Conservation (phyloP, 2,329 filamentous ascomycete genomes). For the Epichloe sibirici region DNA sequence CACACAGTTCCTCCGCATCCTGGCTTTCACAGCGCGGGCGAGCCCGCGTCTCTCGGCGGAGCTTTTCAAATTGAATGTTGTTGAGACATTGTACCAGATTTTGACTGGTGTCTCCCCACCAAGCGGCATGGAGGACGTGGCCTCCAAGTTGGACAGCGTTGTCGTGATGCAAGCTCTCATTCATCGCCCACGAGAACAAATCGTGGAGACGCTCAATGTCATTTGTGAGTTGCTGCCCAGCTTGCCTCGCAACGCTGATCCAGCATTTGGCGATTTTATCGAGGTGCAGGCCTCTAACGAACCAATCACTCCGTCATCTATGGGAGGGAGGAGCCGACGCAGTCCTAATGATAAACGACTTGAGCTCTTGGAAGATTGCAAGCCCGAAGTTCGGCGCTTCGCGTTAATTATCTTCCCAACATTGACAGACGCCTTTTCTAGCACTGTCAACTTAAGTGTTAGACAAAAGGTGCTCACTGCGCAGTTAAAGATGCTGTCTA, state of each 20-base stretch:
- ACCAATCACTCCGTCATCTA: conserved; percentile 26
- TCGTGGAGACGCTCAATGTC: conserved; percentile 93
- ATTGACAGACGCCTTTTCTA: conserved; percentile 91
- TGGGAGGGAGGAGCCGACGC: conserved; percentile 15
- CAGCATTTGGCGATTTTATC: conserved; percentile 30
- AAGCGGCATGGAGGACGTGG: conserved; percentile 61
- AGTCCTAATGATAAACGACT: conserved; percentile 69
- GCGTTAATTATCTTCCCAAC: conserved; percentile 89
- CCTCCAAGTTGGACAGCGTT: conserved; percentile 84
- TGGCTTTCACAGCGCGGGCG: conserved; percentile 80
- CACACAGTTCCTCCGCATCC: conserved; percentile 85
- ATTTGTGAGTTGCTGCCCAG: conserved; percentile 87
- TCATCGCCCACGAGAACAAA: conserved; percentile 86
- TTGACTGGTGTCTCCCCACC: conserved; percentile 91
- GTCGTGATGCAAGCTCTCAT: conserved; percentile 98
- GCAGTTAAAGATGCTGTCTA: conserved; percentile 97
- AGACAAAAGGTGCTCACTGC: conserved; percentile 89
- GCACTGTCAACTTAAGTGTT: conserved; percentile 89
- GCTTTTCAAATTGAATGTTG: conserved; percentile 89
- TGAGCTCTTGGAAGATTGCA: conserved; percentile 72
- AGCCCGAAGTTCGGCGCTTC: conserved; percentile 78
- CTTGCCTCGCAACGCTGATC: conserved; percentile 44
- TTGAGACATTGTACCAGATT: conserved; percentile 96
- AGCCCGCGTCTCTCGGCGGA: conserved; percentile 81
- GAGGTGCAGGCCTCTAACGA: conserved; percentile 28